These are phyloP conservation scores for Cnidoscolus chayamansa DNA, from an alignment of 441 rosid genomes.

Conservation along the genomic window DNA sequence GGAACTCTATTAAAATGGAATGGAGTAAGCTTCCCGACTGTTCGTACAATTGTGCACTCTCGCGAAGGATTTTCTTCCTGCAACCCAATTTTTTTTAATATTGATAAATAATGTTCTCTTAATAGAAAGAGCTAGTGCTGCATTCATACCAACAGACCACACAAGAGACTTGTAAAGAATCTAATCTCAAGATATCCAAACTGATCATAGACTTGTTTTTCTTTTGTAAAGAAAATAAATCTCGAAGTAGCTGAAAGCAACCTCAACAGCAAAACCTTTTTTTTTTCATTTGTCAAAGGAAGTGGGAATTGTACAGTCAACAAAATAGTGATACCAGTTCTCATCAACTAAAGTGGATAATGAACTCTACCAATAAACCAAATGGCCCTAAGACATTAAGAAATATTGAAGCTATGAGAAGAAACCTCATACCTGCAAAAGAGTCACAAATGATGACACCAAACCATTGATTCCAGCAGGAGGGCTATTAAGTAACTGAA, in stretches of 20 bases:
- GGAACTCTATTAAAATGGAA: conserved; percentile 83
- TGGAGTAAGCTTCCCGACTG: conserved; percentile 92
- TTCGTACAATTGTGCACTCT: conserved; percentile 79
- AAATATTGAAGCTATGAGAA: background rate
- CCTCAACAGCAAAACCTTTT: background rate
- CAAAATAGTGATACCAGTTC: background rate
- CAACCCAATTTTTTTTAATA: conserved; percentile 23
- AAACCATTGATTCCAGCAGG: conserved; percentile 72
- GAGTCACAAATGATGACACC: conserved; percentile 76
- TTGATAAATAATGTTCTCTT: background rate
- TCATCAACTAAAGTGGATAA: background rate
- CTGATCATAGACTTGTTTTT: background rate
- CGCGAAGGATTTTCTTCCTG: conserved; percentile 94
- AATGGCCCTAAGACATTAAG: background rate
- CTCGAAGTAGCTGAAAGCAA: background rate
- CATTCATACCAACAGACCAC: background rate
- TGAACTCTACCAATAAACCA: background rate
- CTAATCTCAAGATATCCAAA: background rate
- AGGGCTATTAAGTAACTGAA: conserved; percentile 39
- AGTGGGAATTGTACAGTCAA: background rate
- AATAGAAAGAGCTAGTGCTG: background rate
- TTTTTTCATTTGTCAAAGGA: background rate
- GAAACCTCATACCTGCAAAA: conserved; percentile 64
- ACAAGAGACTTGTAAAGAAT: background rate
- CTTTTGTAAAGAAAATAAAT: background rate